Evolutionary conservation across 345 rosid genomes (phyloP).

Genomic region (Brassica juncea): DNA sequence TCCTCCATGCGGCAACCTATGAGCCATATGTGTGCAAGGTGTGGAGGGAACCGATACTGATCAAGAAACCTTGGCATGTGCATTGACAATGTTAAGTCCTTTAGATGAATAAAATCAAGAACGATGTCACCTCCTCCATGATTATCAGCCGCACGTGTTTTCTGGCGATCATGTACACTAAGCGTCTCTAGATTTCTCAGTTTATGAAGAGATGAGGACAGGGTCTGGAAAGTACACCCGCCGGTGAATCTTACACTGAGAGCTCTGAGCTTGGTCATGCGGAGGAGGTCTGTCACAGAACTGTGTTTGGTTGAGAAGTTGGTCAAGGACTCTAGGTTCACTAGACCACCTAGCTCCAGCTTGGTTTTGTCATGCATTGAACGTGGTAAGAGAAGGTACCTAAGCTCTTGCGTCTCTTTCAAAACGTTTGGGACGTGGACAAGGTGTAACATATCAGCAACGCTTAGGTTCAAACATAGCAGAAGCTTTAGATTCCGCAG

Average conservation of each 20-base stretch:
- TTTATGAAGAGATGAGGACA: slow-evolving; percentile 13
- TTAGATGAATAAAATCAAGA: slow-evolving; percentile 23
- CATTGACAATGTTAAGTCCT: slow-evolving; percentile 21
- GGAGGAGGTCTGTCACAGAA: slow-evolving; percentile 1
- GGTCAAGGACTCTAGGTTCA: slow-evolving; percentile 9
- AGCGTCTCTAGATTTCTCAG: slow-evolving; percentile 1
- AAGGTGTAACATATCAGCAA: neutral
- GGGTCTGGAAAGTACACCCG: neutral
- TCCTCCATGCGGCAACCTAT: slow-evolving; percentile 34
- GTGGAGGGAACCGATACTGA: slow-evolving; percentile 2
- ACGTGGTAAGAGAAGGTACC: slow-evolving; percentile 22
- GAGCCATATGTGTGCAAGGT: slow-evolving; percentile 40
- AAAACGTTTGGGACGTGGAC: slow-evolving; percentile 32
- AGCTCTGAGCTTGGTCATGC: slow-evolving; percentile 24
- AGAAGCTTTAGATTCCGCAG: slow-evolving; percentile 25
- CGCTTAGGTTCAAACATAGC: slow-evolving; percentile 22
- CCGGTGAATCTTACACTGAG: neutral
- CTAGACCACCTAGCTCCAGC: slow-evolving; percentile 20
- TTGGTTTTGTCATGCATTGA: neutral
- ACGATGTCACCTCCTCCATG: neutral
- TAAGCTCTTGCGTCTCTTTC: neutral
- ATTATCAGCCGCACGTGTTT: neutral
- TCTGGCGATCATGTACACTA: neutral
- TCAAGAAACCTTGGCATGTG: slow-evolving; percentile 36
- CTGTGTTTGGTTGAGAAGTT: neutral